Evolutionary conservation across 2,329 filamentous ascomycete species (phyloP), one percentile per base, ranked within the genome.

Genomic region (Ascochyta viciae-villosae): DNA sequence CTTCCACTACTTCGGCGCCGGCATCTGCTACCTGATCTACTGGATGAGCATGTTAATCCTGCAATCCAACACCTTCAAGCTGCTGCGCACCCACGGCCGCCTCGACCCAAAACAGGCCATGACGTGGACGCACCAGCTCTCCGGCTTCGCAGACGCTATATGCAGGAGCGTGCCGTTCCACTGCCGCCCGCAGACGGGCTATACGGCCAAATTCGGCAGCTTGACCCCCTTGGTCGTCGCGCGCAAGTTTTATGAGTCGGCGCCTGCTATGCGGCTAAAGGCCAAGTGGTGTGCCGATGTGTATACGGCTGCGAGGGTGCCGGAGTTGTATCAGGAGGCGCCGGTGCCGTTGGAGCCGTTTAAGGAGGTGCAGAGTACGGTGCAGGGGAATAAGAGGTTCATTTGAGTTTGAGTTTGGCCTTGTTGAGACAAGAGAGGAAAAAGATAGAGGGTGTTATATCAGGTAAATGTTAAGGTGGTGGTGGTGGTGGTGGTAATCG

Each of bases 11-110:
- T 74, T 73, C 27, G 64, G 66, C 45, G 65, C 68, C 1, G 68
- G 68, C 8, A 74, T 72, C 37, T 74, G 70, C 49, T 74, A 73
- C 53, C 58, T 72, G 37, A 70, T 73, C 34, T 74, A 73, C 61
- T 74, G 71, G 68, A 74, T 72, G 70, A 68, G 64, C 54, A 73
- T 74, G 69, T 55, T 74, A 7, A 72, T 75, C 45, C 46, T 74
- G 52, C 72, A 70, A 47, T 68, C 67, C 39, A 74, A 74, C 59
- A 73, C 65, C 1, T 74, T 74, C 63, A 63, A 57, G 26, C 56
- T 75, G 2, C 58, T 70, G 7, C 64, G 66, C 63, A 41, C 52
- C 59, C 57, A 66, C 62, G 16, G 46, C 26, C 22, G 16, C 13
- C 66, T 74, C 3, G 67, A 70, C 15, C 61, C 68, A 16, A 71